Base-by-base conservation (phyloP, 2,329 filamentous ascomycete genomes). In the Penicillium verrucosum region DNA sequence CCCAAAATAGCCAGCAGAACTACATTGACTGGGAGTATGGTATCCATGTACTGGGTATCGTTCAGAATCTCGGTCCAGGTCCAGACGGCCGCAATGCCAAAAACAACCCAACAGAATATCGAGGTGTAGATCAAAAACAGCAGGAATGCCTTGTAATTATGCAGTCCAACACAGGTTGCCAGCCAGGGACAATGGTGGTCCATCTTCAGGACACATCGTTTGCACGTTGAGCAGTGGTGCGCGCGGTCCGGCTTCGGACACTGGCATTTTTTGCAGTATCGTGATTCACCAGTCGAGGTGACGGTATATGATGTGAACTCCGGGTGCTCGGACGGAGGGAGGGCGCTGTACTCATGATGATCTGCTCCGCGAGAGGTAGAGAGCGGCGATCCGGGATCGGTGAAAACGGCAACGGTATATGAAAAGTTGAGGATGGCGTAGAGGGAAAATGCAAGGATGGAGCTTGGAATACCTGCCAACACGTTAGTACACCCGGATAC, bases 151-250 rank as follows among this genome's bases (percentile, higher is more conserved):
- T 99, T 99, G 81, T 97, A 95, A 76, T 99, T 99, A 70, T 85
- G 86, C 62, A 99, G 80, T 21, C 94, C 94, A 58, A 99, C 89
- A 74, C 94, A 99, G 4, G 91, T 96, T 29, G 94, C 93, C 48
- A 99, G 82, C 94, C 94, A 99, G 16, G 94, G 94, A 73, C 94
- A 99, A 78, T 99, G 94, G 74, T 99, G 94, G 72, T 99, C 94
- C 94, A 99, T 99, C 81, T 99, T 99, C 73, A 99, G 81, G 27
- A 99, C 92, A 73, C 94, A 99, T 69, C 89, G 88, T 65, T 88
- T 86, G 77, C 94, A 99, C 4, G 92, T 95, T 11, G 91, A 96
- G 81, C 94, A 99, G 79, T 99, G 94, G 75, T 99, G 94, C 32
- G 93, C 87, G 59, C 94, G 90, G 77, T 99, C 94, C 41, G 94